These are phyloP conservation scores for Dothidotthia symphoricarpi DNA, from an alignment of 2,329 filamentous ascomycete genomes.

Conservation along the genomic window DNA sequence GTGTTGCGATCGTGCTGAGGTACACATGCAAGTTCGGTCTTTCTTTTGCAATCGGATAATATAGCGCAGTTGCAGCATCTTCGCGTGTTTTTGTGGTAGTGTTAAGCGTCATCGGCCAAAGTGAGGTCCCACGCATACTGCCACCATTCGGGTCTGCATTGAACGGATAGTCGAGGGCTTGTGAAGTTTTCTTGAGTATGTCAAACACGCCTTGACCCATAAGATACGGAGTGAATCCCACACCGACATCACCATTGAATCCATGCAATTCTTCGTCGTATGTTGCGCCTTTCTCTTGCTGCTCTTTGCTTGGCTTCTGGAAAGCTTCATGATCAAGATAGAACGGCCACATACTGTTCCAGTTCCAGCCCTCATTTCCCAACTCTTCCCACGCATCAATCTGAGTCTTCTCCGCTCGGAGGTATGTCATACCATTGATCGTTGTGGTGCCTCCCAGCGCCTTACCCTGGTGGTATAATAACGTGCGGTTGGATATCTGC, in stretches of 20 bases:
- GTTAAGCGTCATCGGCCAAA: conserved; percentile 47
- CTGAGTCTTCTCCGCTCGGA: conserved; percentile 34
- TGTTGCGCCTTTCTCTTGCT: conserved; percentile 22
- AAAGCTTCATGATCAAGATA: conserved; percentile 32
- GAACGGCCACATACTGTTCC: conserved; percentile 30
- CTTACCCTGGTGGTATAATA: conserved; percentile 36
- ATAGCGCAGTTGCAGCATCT: conserved; percentile 51
- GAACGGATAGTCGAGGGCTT: conserved; percentile 37
- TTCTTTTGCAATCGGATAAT: conserved; percentile 42
- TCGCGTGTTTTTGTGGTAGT: conserved; percentile 40
- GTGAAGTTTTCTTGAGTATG: conserved; percentile 41
- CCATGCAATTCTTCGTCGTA: conserved; percentile 26
- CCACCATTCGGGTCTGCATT: conserved; percentile 48
- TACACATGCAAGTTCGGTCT: conserved; percentile 47
- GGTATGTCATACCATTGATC: conserved; percentile 46
- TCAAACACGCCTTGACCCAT: conserved; percentile 23
- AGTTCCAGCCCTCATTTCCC: conserved; percentile 37
- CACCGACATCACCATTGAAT: conserved; percentile 22
- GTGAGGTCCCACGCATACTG: conserved; percentile 45
- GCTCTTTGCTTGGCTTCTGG: conserved; percentile 15
- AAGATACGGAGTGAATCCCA: conserved; percentile 31
- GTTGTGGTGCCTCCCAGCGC: conserved; percentile 45
- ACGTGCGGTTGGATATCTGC: too few relatives aligned
- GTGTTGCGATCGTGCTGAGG: conserved; percentile 44
- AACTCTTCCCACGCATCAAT: conserved; percentile 37